Evolutionary conservation across 1,139 yeast species (phyloP).

Genomic region (Ogataea hybrid): DNA sequence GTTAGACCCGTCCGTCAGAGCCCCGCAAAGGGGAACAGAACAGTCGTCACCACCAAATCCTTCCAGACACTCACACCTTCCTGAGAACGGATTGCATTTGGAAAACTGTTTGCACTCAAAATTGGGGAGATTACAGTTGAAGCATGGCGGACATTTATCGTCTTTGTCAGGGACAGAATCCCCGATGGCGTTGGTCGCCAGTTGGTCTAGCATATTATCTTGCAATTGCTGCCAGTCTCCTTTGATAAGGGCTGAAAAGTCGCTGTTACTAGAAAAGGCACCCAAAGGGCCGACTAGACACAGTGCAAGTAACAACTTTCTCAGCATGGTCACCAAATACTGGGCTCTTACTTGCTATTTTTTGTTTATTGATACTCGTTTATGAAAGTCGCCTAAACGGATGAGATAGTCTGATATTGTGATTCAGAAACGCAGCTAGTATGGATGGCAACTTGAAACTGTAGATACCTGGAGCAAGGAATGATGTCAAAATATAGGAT

Average conservation of each 20-base stretch:
- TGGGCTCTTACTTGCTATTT: too few species aligned
- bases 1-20: conserved; percentile 63
- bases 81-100: conserved; percentile 79
- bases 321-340: background rate
- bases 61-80: conserved; percentile 86
- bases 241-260: too few species aligned
- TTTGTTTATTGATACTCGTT: too few species aligned
- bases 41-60: conserved; percentile 97
- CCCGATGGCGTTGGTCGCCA: background rate
- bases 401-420: too few species aligned
- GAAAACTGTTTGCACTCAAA: conserved; percentile 91
- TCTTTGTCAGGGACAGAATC: background rate
- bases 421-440: too few species aligned
- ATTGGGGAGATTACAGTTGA: conserved; percentile 91
- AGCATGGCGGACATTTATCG: conserved; percentile 77
- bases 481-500: background rate
- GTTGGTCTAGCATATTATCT: background rate
- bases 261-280: background rate
- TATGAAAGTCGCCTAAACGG: too few species aligned
- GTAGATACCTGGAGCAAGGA: background rate
- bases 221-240: too few species aligned
- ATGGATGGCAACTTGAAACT: too few species aligned
- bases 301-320: background rate
- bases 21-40: conserved; percentile 85
- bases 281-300: background rate